Base-by-base conservation (phyloP, 2,329 filamentous ascomycete species). In the Fusarium citri region DNA sequence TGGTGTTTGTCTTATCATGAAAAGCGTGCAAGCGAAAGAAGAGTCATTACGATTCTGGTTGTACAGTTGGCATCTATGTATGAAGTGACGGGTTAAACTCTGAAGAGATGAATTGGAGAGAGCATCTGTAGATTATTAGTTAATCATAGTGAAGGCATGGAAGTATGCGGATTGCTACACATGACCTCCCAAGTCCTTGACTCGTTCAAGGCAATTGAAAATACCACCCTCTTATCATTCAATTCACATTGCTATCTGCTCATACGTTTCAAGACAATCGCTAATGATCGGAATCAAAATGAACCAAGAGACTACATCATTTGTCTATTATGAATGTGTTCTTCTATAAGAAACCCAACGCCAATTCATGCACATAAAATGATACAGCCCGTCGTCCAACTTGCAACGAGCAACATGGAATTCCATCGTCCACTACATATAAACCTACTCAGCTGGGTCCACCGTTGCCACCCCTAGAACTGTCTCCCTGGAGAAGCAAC, bases 401-500 rank as follows among this genome's bases (percentile, higher is more conserved):
- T 28, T 26, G 23, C 22, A 42, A 20, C 34, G 31, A 37, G 59
- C 37, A 55, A 45, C 47, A 60, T 60, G 46, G 37, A 61, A 63
- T 42, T 56, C 40, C 46, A 55, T 41, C 55, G 51, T 51, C 50
- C 43, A 37, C 41, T 26, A 50, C 34, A 37, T 51, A 51, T 31
- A 31, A 40, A 8, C 46, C 30, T 55, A 30, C 43, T 74, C 49
- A 76, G 47, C 72, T 71, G n/a, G 69, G 60, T 25, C 73, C 70
- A 23, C 74, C 70, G 46, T 74, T 73, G 5, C 75, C 73, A 18
- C 78, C 77, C n/a, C 76, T 69, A 8, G 71, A 60, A 11, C 64
- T 64, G 25, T 85, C 85, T 47, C 91, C 92, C 80, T 98, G 94
- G 22, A 98, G 86, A 70, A 98, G 80, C 58, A 98, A 82, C 77